Percentiles rank a stretch among this genome's conserved stretches.
Evolutionary conservation across 441 rosid species (phyloP).

Genomic region (Raphanus hybrid): DNA sequence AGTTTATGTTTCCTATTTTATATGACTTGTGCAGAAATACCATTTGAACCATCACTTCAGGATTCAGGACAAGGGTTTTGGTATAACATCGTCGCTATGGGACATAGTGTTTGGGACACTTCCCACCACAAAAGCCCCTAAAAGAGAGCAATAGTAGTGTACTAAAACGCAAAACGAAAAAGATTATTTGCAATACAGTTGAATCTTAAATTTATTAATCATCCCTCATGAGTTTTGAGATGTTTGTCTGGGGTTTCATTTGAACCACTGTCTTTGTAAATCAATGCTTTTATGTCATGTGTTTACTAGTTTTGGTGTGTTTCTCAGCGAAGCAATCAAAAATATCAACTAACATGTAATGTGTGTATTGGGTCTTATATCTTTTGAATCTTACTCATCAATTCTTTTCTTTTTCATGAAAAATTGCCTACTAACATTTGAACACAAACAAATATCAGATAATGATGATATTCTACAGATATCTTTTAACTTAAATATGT

Average conservation of each 20-base stretch:
- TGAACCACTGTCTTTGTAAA: slow-evolving; percentile 38
- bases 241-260: slow-evolving; percentile 32
- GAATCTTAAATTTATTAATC: slow-evolving; percentile 18
- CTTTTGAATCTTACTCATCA: background rate
- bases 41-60: slow-evolving; percentile 98
- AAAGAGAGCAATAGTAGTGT: slow-evolving; percentile 47
- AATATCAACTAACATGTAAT: background rate
- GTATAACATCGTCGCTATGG: slow-evolving; percentile 92
- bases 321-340: slow-evolving; percentile 15
- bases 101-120: slow-evolving; percentile 87
- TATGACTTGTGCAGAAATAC: slow-evolving; percentile 69
- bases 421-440: background rate
- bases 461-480: background rate
- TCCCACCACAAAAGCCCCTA: slow-evolving; percentile 58
- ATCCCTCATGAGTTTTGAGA: slow-evolving; percentile 34
- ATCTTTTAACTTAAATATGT: background rate
- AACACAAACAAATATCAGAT: background rate
- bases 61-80: slow-evolving; percentile 86
- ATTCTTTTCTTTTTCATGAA: background rate
- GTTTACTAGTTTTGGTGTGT: slow-evolving; percentile 19
- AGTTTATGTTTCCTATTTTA: background rate
- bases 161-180: slow-evolving; percentile 16
- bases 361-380: background rate
- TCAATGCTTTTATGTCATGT: slow-evolving; percentile 20
- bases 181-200: slow-evolving; percentile 13